Base-by-base conservation (phyloP, 306 rosid genomes). In the Castanea sativa region DNA sequence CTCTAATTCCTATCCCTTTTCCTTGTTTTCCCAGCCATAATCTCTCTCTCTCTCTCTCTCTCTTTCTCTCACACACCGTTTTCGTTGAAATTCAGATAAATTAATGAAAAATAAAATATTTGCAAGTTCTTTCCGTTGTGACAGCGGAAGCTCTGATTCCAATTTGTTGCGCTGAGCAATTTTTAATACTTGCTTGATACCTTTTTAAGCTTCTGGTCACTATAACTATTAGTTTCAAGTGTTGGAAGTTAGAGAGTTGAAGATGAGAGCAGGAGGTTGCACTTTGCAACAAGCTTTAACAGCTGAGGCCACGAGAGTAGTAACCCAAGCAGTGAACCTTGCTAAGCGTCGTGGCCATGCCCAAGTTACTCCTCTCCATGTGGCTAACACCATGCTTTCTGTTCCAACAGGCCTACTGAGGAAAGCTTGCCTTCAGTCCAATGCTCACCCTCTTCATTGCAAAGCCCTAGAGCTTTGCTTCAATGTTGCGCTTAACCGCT, bases 401-500 rank as follows among this genome's bases (percentile, higher is more conserved):
- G 27, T 90, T 16, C 45, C 94, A 16, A 89, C 90, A 5, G 98
- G 98, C 41, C 82, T 91, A 0, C 69, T 96, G 3, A 74, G 98
- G 38, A 88, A 88, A 0, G 98, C 99, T 33, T 96, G 99, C 75
- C 94, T 93, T 23, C 98, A 96, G 60, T 93, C 99, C 30, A 86
- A 89, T 73, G 88, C 99, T n/a, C 98, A 96, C 82, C 99, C 99
- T 52, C 98, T 96, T 5, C 99, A 93, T 77, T 96, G 99, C 86
- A 92, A 89, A 76, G 99, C 99, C 73, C 83, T 96, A 51, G 99
- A 96, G 87, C 99, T 96, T 70, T 93, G 99, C 78, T 96, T 96
- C 91, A 96, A 96, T 68, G 99, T 93, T 2, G 98, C 99, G 2
- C 90, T 96, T 23, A 96, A 96, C 69, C 94, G 99, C 35, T 85